phyloP scores from a whole-genome alignment of 2,329 filamentous ascomycete species.

The Davidsoniella neocaledoniae region DNA sequence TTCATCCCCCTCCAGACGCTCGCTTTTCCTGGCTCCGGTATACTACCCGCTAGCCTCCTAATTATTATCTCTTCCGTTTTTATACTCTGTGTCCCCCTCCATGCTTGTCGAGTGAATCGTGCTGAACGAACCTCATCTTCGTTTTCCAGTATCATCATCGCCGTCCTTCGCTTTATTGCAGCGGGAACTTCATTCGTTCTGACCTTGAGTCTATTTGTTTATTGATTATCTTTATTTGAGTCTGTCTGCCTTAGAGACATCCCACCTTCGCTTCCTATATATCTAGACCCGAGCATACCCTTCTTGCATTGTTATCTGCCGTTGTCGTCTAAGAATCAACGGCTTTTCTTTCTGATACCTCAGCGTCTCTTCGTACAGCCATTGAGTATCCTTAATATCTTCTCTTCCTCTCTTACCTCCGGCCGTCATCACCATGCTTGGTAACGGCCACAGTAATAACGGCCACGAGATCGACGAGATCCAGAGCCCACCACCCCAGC shows the following conservation, averaged over 20 bases:
- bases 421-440: constrained; percentile 19
- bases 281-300: background rate
- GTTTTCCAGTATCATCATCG: background rate
- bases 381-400: background rate
- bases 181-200: constrained; percentile 1
- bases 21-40: background rate
- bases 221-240: background rate
- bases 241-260: background rate
- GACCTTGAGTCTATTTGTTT: background rate
- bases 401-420: background rate
- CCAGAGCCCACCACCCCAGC: constrained; percentile 9
- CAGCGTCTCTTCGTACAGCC: background rate
- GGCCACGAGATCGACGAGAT: constrained; percentile 14
- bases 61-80: background rate
- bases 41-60: background rate
- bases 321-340: background rate
- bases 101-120: too few species aligned
- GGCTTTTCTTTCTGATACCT: background rate
- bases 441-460: constrained; percentile 20
- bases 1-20: constrained; percentile 7
- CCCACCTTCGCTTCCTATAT: background rate
- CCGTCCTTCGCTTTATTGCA: constrained; percentile 1
- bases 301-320: background rate
- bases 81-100: background rate
- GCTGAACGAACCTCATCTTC: too few species aligned